Base-by-base conservation (phyloP, 169 alveolate genomes). In the Plasmodium fragile region DNA sequence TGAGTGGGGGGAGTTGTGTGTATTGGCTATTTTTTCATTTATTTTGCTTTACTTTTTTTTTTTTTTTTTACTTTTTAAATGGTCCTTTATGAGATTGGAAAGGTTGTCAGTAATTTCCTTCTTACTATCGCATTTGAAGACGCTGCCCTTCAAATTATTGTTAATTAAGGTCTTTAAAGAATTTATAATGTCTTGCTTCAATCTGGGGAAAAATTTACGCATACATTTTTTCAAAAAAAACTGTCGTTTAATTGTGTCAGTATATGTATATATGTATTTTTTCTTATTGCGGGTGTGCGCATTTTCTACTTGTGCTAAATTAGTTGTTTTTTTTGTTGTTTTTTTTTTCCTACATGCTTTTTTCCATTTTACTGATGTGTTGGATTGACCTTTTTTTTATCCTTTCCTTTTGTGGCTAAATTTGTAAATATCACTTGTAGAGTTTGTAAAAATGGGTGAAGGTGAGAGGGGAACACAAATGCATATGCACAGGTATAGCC, bases 121-220 rank as follows among this genome's bases (percentile, higher is more conserved):
- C 85, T 85, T 85, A 77, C 79, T 55, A 30, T 52, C 39, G 32
- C 34, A 49, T 41, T 59, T 52, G 41, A 10, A 25, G 41, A 85
- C 55, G 28, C n/a, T 49, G 69, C 65, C 32, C 71, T 77, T 85
- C 79, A 85, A n/a, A 45, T 85, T 79, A 18, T 53, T 52, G 39
- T 85, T 85, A 32, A 85, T 25, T 49, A 85, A 34, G 18, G 85
- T 28, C 93, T 34, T 85, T 85, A 85, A 75, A 53, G 83, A 52
- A 73, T 85, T 52, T 43, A 85, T 85, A 45, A 85, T 85, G 52
- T 85, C 18, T 28, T n/a, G 34, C 87, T 85, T 85, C 93, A 85
- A 52, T n/a, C 85, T 85, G 59, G 25, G 22, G 75, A n/a, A 75
- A 75, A 77, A 75, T 22, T 49, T 39, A 28, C 13, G 30, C 45